Evolutionary conservation across 2,329 filamentous ascomycete species (phyloP), one percentile per base, ranked within the genome.

Genomic region (Camillea tinctor): DNA sequence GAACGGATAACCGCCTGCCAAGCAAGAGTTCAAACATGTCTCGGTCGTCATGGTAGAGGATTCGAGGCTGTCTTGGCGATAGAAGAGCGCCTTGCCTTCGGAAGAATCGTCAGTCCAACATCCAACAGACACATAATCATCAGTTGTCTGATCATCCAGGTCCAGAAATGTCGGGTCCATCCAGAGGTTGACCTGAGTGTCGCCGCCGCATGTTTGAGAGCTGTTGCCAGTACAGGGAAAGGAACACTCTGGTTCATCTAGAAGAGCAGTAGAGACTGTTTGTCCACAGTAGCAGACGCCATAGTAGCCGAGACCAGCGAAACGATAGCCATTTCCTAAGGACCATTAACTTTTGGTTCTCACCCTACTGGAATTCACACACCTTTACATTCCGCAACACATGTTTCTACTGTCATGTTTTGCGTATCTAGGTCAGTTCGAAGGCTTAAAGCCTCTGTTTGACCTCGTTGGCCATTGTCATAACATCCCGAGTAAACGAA

Each of bases 51-150:
- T 71, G 36, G 64, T 69, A 19, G 66, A 62, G 15, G 67, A 59
- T 26, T 76, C 69, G 17, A 82, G 60, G 49, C 73, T 65, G 50
- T 76, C 67, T 69, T 79, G 74, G 20, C 72, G 73, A 69, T 79
- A 82, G 23, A 75, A 75, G 52, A 85, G 74, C 23, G 82, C 77
- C 54, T 77, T 78, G 49, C 79, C 77, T 55, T 74, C 64, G 53
- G 62, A 63, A 20, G 74, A 75, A 58, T 75, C 68, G 62, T 84
- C 82, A 24, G 75, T 78, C 68, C 83, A 88, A 75, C 88, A 91
- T 58, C 88, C 88, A n/a, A 82, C 71, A 64, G 85, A 81, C 50
- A 77, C 76, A 78, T 87, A 91, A 52, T 80, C 77, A 56, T 77
- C 76, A 51, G 81, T 75, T 22, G 79, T 80, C 23, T 73, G 75